These are phyloP conservation scores for Ampelocalamus luodianensis DNA, from an alignment of 176 grass and related monocot species.

Conservation along the genomic window DNA sequence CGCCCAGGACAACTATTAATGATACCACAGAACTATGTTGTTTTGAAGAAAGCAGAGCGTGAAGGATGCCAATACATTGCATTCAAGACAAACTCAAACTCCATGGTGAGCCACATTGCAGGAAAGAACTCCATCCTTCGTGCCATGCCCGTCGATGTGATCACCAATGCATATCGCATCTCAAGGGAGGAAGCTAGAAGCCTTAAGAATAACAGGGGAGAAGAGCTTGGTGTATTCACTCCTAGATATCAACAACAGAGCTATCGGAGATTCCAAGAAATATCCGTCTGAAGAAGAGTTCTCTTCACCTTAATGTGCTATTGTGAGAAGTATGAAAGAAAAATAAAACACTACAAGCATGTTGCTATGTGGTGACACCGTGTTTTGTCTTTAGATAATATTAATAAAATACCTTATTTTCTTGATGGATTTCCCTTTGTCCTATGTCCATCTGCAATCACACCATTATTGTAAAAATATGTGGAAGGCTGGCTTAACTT, in stretches of 20 bases:
- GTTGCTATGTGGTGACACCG: not conserved
- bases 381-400: not conserved
- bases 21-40: not conserved
- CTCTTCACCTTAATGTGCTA: not conserved
- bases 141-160: too few relatives aligned
- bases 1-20: not conserved
- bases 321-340: not conserved
- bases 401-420: not conserved
- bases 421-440: not conserved
- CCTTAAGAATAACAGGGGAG: not conserved
- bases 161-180: not conserved
- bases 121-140: too few relatives aligned
- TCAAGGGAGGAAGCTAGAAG: not conserved
- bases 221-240: not conserved
- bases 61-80: too few relatives aligned
- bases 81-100: too few relatives aligned
- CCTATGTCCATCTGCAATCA: not conserved
- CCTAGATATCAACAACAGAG: not conserved
- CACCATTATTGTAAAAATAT: too few relatives aligned
- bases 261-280: not conserved
- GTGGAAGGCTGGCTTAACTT: too few relatives aligned
- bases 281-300: too few relatives aligned
- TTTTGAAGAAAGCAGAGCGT: too few relatives aligned
- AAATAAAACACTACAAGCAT: not conserved
- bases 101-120: too few relatives aligned